Evolutionary conservation across 2,329 filamentous ascomycete species (phyloP).

Genomic region (Cladophialophora carrionii): DNA sequence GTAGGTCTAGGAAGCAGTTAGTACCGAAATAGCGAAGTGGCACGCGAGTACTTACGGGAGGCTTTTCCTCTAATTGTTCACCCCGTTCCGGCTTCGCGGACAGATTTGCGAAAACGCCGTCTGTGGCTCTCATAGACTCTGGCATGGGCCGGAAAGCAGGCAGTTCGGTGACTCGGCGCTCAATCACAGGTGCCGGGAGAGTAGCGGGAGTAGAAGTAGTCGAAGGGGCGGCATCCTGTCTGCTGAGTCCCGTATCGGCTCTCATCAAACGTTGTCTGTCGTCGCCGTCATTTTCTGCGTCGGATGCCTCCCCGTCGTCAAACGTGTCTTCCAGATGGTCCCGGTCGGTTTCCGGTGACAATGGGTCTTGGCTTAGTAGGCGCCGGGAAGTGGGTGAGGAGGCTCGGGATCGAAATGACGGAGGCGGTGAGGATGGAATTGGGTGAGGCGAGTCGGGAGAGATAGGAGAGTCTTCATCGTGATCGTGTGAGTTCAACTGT

Average conservation of each 20-base stretch:
- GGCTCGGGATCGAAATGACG: slow-evolving; percentile 85
- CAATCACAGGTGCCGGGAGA: slow-evolving; percentile 40
- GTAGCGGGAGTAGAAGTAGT: slow-evolving; percentile 13
- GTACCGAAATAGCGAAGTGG: neutral
- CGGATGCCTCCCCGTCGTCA: slow-evolving; percentile 74
- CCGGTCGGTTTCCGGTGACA: slow-evolving; percentile 66
- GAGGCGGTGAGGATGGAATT: slow-evolving; percentile 54
- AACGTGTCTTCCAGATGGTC: slow-evolving; percentile 86
- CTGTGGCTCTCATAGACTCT: slow-evolving; percentile 62
- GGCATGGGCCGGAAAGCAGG: slow-evolving; percentile 52
- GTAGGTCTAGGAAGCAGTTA: slow-evolving; percentile 71
- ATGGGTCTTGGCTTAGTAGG: slow-evolving; percentile 57
- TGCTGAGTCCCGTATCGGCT: slow-evolving; percentile 52
- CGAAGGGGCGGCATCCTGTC: slow-evolving; percentile 21
- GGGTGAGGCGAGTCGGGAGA: slow-evolving; percentile 40
- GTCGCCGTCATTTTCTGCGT: slow-evolving; percentile 73
- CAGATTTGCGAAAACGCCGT: slow-evolving; percentile 95
- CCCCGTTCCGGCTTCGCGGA: slow-evolving; percentile 84
- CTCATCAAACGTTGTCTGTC: slow-evolving; percentile 86
- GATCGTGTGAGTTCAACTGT: slow-evolving; percentile 52
- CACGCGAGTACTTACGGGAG: slow-evolving; percentile 70
- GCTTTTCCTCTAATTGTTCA: slow-evolving; percentile 83
- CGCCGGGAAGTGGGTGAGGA: slow-evolving; percentile 66
- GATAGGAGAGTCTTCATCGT: slow-evolving; percentile 40
- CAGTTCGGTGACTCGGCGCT: slow-evolving; percentile 58